Conservation (phyloP, 2,329 filamentous ascomycete species). For the Sordariomycetes sp. region DNA sequence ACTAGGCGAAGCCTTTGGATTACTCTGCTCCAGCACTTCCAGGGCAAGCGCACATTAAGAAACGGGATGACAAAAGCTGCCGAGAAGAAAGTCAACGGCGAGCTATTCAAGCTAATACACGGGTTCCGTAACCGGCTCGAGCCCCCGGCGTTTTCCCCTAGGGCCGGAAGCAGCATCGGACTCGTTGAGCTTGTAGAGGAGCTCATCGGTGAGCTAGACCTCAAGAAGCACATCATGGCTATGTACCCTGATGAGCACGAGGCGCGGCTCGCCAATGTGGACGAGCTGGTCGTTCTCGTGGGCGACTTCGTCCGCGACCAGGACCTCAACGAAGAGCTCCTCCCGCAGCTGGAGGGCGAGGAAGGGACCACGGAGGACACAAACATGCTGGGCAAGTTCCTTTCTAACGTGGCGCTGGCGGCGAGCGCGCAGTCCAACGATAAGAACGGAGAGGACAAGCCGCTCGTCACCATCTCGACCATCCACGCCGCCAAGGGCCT, state of each 20-base stretch:
- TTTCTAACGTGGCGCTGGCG: conserved; percentile 84
- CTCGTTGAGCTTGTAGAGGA: conserved; percentile 39
- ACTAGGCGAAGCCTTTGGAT: conserved; percentile 64
- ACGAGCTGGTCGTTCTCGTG: conserved; percentile 76
- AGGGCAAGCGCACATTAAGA: conserved; percentile 33
- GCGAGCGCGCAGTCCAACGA: conserved; percentile 62
- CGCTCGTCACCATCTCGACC: conserved; percentile 80
- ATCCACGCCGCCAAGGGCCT: conserved; percentile 94
- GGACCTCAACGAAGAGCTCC: conserved; percentile 36
- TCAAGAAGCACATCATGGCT: conserved; percentile 62
- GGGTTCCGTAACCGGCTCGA: conserved; percentile 18
- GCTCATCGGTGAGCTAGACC: conserved; percentile 54
- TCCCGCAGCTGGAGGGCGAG: conserved; percentile 61
- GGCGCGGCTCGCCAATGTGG: conserved; percentile 75
- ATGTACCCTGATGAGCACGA: conserved; percentile 67
- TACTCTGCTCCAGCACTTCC: conserved; percentile 48
- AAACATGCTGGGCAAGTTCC: conserved; percentile 58
- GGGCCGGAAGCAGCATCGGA: conserved; percentile 11
- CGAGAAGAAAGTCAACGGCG: conserved; percentile 41
- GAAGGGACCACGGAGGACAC: conserved; percentile 54
- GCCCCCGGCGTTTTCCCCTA: conserved; percentile 11
- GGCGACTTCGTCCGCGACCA: conserved; percentile 51
- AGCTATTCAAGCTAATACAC: conserved; percentile 32
- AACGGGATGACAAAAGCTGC: conserved; percentile 38
- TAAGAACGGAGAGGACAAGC: conserved; percentile 44